phyloP scores from a whole-genome alignment of 1,284 basidiomycete species.

The Nidula niveotomentosa region DNA sequence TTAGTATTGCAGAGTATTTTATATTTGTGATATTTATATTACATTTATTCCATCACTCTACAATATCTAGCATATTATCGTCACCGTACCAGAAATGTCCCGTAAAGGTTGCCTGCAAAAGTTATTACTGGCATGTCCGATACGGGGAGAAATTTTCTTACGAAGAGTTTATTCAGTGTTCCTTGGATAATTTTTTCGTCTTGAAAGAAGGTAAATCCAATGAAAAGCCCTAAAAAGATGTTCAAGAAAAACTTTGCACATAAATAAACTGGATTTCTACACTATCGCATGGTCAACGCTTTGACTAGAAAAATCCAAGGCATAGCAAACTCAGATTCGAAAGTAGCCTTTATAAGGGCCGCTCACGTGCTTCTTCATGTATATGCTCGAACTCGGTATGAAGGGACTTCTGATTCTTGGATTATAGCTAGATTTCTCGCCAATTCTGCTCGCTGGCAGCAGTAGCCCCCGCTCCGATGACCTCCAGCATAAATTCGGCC shows the following conservation, averaged over 20 bases:
- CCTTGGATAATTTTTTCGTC: slow-evolving; percentile 60
- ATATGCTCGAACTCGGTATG: slow-evolving; percentile 30
- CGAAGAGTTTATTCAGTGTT: slow-evolving; percentile 77
- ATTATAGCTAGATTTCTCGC: slow-evolving; percentile 42
- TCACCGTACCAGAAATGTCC: slow-evolving; percentile 32
- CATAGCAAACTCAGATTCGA: slow-evolving; percentile 44
- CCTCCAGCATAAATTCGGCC: slow-evolving; percentile 45
- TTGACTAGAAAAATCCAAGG: slow-evolving; percentile 44
- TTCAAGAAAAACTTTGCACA: slow-evolving; percentile 63
- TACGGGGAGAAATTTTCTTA: slow-evolving; percentile 14
- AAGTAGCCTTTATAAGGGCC: slow-evolving; percentile 31
- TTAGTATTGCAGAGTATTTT: no score
- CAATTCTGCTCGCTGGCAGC: slow-evolving; percentile 37
- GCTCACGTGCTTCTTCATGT: slow-evolving; percentile 33
- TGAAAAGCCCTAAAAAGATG: slow-evolving; percentile 52
- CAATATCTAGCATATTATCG: not conserved
- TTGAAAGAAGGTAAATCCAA: slow-evolving; percentile 73
- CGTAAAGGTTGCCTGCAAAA: slow-evolving; percentile 44
- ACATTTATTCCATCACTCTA: not conserved
- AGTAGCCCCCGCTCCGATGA: slow-evolving; percentile 47
- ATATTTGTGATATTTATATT: no score
- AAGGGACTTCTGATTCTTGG: slow-evolving; percentile 24
- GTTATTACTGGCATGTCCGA: not conserved
- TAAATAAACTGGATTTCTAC: slow-evolving; percentile 64
- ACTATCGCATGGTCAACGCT: slow-evolving; percentile 50